These are phyloP conservation scores for Dalbergia cultrata DNA, from an alignment of 306 rosid genomes.

Conservation along the genomic window DNA sequence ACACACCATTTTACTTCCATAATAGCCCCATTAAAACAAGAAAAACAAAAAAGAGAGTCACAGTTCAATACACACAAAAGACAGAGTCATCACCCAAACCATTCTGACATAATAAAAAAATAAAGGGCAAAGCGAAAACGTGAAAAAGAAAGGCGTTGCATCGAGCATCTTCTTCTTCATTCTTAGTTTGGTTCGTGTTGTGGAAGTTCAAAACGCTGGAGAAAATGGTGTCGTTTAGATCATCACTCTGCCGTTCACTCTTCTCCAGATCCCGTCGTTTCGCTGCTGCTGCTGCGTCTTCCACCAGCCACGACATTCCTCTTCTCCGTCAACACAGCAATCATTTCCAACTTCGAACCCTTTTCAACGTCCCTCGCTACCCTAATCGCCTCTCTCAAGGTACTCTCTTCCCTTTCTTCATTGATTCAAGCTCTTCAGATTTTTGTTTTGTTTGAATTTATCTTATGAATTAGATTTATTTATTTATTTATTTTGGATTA, in stretches of 20 bases:
- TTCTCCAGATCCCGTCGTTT: conserved; percentile 64
- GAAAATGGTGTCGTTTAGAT: conserved; percentile 67
- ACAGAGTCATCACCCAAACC: background rate
- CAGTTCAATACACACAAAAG: background rate
- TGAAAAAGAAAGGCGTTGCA: background rate
- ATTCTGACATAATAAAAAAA: background rate
- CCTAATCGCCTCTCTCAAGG: conserved; percentile 47
- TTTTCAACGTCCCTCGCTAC: conserved; percentile 45
- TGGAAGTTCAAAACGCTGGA: conserved; percentile 49
- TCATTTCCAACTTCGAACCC: conserved; percentile 41
- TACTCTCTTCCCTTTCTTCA: conserved; percentile 28
- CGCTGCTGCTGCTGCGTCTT: conserved; percentile 34
- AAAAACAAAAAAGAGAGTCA: background rate
- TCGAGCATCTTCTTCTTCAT: background rate
- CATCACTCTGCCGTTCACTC: conserved; percentile 71
- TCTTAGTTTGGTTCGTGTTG: background rate
- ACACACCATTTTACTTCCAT: too few species aligned
- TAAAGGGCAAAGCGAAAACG: background rate
- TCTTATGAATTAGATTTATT: background rate
- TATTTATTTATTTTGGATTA: background rate
- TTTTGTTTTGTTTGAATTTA: background rate
- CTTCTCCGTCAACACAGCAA: conserved; percentile 37
- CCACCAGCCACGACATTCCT: conserved; percentile 32
- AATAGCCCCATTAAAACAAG: too few species aligned
- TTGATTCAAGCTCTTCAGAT: background rate